Percentiles rank a stretch among this genome's conserved stretches.
phyloP scores from a whole-genome alignment of 2,329 filamentous ascomycete species.

The Sclerotinia minor region DNA sequence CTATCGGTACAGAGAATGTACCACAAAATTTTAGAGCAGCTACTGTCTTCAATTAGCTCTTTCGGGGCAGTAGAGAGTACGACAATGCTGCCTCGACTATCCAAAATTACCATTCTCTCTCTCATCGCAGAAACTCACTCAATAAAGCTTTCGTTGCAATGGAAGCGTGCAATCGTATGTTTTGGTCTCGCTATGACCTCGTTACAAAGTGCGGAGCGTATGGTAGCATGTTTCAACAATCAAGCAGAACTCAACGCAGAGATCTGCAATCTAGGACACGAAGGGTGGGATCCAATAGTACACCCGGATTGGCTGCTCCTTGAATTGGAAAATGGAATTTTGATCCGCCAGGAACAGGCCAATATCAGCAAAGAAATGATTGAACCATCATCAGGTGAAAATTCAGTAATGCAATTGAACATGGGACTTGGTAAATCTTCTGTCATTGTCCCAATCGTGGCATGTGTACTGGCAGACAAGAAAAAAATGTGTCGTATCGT shows the following conservation, averaged over 20 bases:
- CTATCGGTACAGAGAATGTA: neutral
- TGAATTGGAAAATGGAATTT: conserved; percentile 62
- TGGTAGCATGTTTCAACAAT: conserved; percentile 40
- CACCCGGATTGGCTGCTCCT: conserved; percentile 63
- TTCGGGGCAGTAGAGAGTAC: neutral
- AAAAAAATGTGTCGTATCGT: conserved; percentile 56
- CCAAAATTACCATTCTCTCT: conserved; percentile 27
- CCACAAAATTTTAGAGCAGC: neutral
- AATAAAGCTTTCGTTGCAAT: conserved; percentile 19
- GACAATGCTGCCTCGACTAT: conserved; percentile 29
- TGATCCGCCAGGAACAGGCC: conserved; percentile 54
- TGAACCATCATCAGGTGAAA: conserved; percentile 43
- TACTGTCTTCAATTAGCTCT: neutral
- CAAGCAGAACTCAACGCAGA: conserved; percentile 46
- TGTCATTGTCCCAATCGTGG: conserved; percentile 66
- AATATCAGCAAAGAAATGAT: conserved; percentile 60
- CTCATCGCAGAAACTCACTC: conserved; percentile 23
- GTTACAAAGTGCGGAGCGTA: conserved; percentile 40
- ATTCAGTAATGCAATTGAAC: conserved; percentile 64
- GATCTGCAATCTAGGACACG: conserved; percentile 53
- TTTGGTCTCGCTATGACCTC: conserved; percentile 31
- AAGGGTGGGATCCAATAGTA: conserved; percentile 53
- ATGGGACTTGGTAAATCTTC: conserved; percentile 74
- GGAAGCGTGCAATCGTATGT: conserved; percentile 28
- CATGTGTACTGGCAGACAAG: conserved; percentile 53